Evolutionary conservation across 768 basidiomycete genomes (phyloP).

Genomic region (Lactarius deliciosus): DNA sequence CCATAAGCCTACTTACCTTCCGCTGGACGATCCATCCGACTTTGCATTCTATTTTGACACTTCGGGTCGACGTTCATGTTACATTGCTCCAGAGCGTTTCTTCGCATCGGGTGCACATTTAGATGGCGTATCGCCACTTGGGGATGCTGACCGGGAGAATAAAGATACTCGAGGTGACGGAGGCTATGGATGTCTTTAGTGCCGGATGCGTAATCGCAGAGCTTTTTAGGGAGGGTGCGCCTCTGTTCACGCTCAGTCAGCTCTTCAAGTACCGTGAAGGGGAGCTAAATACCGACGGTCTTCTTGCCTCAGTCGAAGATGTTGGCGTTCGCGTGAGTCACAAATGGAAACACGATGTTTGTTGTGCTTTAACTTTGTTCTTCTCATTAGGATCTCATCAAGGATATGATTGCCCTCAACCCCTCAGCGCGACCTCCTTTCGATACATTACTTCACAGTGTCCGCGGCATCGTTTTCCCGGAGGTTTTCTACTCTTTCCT

Average conservation of each 20-base stretch:
- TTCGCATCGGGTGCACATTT: slow-evolving; percentile 71
- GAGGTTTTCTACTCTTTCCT: slow-evolving; percentile 95
- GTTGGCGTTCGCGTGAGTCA: slow-evolving; percentile 71
- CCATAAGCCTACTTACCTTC: slow-evolving; percentile 94
- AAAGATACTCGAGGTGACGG: slow-evolving; percentile 82
- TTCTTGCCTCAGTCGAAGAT: slow-evolving; percentile 77
- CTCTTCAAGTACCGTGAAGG: slow-evolving; percentile 92
- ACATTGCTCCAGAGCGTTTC: slow-evolving; percentile 95
- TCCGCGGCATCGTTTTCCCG: slow-evolving; percentile 79
- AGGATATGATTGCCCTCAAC: slow-evolving; percentile 85
- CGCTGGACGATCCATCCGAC: slow-evolving; percentile 94
- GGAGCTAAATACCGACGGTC: slow-evolving; percentile 70
- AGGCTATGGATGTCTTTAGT: slow-evolving; percentile 97
- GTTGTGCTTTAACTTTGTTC: slow-evolving; percentile 9
- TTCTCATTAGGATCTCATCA: slow-evolving; percentile 68
- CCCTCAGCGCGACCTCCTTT: slow-evolving; percentile 78
- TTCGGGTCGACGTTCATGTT: slow-evolving; percentile 89
- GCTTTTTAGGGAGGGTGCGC: slow-evolving; percentile 91
- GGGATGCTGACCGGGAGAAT: slow-evolving; percentile 55
- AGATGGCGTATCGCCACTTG: slow-evolving; percentile 31
- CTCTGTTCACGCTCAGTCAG: slow-evolving; percentile 91
- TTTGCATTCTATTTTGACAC: slow-evolving; percentile 99
- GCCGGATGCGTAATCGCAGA: slow-evolving; percentile 94
- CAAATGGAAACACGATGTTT: slow-evolving; percentile 8
- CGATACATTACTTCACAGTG: slow-evolving; percentile 70